These are phyloP conservation scores for Cercospora berteroae DNA, from an alignment of 2,329 filamentous ascomycete genomes.

Conservation along the genomic window DNA sequence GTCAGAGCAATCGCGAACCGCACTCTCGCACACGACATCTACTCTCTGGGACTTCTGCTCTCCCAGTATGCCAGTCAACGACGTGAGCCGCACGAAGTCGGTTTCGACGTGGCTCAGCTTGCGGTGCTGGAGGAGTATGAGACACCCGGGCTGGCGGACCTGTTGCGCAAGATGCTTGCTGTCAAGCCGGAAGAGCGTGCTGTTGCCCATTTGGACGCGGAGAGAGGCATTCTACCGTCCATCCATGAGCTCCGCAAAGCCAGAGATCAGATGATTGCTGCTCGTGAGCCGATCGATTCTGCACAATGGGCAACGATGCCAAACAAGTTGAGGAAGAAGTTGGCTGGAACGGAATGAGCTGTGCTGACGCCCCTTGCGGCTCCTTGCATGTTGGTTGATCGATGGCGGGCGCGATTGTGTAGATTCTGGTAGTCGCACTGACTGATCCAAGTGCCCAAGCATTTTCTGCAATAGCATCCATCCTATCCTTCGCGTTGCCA, in stretches of 20 bases:
- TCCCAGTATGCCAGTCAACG: slow-evolving; percentile 13
- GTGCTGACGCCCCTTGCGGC: background rate
- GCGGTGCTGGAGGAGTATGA: slow-evolving; percentile 12
- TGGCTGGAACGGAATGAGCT: background rate
- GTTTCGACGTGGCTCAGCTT: slow-evolving; percentile 11
- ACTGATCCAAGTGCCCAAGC: background rate
- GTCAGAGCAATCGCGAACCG: background rate
- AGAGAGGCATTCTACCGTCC: slow-evolving; percentile 11
- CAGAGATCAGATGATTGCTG: slow-evolving; percentile 9
- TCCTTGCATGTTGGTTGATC: background rate
- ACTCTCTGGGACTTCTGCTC: slow-evolving; percentile 22
- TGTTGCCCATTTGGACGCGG: slow-evolving; percentile 14
- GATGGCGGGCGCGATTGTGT: background rate
- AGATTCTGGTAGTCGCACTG: background rate
- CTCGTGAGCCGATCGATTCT: background rate
- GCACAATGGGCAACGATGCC: slow-evolving; percentile 11
- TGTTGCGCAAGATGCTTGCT: slow-evolving; percentile 11
- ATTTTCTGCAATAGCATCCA: background rate
- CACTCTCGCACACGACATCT: slow-evolving; percentile 19
- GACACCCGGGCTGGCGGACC: slow-evolving; percentile 11
- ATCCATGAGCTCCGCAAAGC: slow-evolving; percentile 15
- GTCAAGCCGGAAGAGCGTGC: slow-evolving; percentile 15
- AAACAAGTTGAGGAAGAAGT: background rate
- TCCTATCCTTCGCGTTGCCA: background rate
- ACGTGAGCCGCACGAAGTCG: background rate